Conservation (phyloP, 1,139 yeast species). For the Protomyces inundatus region DNA sequence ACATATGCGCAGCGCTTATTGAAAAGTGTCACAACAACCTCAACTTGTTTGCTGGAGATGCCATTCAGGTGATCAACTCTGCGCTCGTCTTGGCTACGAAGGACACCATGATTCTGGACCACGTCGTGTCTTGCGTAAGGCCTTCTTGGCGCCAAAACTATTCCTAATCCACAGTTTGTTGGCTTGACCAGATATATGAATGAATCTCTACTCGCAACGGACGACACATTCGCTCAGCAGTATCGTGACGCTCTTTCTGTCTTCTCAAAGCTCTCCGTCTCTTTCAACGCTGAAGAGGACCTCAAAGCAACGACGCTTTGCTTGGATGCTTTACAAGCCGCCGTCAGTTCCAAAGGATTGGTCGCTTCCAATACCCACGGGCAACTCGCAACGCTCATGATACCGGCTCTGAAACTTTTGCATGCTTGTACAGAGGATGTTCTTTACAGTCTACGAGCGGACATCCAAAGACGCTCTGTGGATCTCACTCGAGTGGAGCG, state of each 20-base stretch:
- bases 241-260: not conserved
- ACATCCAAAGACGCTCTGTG: not conserved
- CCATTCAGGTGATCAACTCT: constrained; percentile 42
- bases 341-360: not conserved
- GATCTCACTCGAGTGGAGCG: not conserved
- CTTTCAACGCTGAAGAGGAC: not conserved
- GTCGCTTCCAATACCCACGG: not conserved
- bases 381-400: not conserved
- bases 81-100: constrained; percentile 43
- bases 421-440: not conserved
- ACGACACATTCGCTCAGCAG: not conserved
- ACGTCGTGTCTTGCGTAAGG: constrained; percentile 40
- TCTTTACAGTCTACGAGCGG: not conserved
- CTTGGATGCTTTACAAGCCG: not conserved
- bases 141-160: not conserved
- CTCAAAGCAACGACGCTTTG: not conserved
- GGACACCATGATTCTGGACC: constrained; percentile 56
- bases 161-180: constrained; percentile 5
- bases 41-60: constrained; percentile 64
- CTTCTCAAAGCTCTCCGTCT: not conserved
- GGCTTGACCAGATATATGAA: not conserved
- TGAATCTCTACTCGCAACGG: constrained; percentile 5
- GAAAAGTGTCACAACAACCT: constrained; percentile 74
- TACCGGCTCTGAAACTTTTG: not conserved
- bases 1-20: constrained; percentile 63